Base-by-base conservation (phyloP, 2,329 filamentous ascomycete genomes). In the Herpotrichia juniperi region DNA sequence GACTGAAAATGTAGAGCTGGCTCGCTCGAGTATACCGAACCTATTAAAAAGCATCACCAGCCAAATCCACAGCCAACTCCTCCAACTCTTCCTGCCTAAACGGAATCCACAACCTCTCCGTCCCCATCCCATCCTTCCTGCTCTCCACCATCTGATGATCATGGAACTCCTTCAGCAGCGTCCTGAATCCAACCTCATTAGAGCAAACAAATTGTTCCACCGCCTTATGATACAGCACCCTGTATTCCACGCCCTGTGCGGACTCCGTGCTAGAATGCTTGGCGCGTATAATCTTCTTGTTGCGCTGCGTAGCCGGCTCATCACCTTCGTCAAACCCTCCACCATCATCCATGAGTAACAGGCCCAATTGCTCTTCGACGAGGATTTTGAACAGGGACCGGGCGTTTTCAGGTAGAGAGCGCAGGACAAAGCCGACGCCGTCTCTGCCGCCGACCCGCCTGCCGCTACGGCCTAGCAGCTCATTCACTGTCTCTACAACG, bases 91-190 rank as follows among this genome's bases (percentile, higher is more conserved):
- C 92, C 61, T 87, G 88, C 37, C 87, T 82, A 67, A 97, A 91
- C 0, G 94, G 94, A 12, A 96, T 85, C 60, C 90, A 89, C 42
- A 99, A 74, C 46, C 94, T 78, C 71, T 97, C 94, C 2, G 89
- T 93, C 2, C 94, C 94, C 50, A 93, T 79, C 0, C 84, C 83
- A 72, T 99, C 93, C 68, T 93, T 93, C 56, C 87, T 85, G 56
- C 90, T 96, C 49, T 91, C 91, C 57, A 99, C 89, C 86, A 99
- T 97, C 68, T 97, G 91, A 78, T 99, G 94, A 67, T 99, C 94
- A 70, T 97, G 91, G 73, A 99, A 94, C 83, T 99, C 94, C 76
- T 97, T 97, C 57, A 99, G 76, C 69, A 99, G 73, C 22, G 93
- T 96, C 54, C 94, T 83, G 77, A 97, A 97, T 56, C 91, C 92